A percentile compares a stretch with the other conserved stretches of the same genome.
Evolutionary conservation across 352 stramenopile genomes (phyloP).

Genomic region (Phytophthora foliorum): DNA sequence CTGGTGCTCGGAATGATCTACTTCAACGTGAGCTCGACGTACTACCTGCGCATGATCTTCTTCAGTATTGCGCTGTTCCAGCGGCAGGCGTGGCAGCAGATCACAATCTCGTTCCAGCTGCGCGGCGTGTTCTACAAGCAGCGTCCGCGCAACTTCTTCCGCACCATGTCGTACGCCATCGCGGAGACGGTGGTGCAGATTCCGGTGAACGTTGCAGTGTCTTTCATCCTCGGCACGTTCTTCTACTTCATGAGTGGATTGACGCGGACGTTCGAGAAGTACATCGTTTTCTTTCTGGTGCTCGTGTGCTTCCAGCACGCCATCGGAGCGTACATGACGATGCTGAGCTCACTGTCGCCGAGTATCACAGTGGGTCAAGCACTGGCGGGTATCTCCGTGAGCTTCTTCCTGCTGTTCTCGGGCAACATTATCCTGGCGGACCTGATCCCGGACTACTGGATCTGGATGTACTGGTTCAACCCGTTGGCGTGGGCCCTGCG

Average conservation of each 20-base stretch:
- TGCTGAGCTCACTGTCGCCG: slow-evolving; percentile 63
- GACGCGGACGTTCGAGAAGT: slow-evolving; percentile 65
- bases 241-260: slow-evolving; percentile 94
- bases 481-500: slow-evolving; percentile 66
- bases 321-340: too few relatives aligned
- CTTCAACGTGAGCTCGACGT: slow-evolving; percentile 61
- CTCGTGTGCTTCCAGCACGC: slow-evolving; percentile 83
- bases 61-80: slow-evolving; percentile 79
- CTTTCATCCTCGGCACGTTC: slow-evolving; percentile 66
- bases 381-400: slow-evolving; percentile 59
- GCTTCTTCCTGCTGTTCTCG: slow-evolving; percentile 82
- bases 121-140: slow-evolving; percentile 94
- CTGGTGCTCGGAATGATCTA: slow-evolving; percentile 85
- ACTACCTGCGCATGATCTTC: slow-evolving; percentile 82
- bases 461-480: slow-evolving; percentile 85
- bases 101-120: slow-evolving; percentile 75
- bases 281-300: slow-evolving; percentile 83
- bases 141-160: slow-evolving; percentile 91
- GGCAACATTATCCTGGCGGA: slow-evolving; percentile 81
- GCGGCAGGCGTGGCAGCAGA: slow-evolving; percentile 78
- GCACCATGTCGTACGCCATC: slow-evolving; percentile 84
- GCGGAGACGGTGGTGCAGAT: slow-evolving; percentile 71
- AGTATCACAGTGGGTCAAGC: slow-evolving; percentile 68
- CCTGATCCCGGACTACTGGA: slow-evolving; percentile 78
- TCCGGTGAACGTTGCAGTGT: slow-evolving; percentile 75